Evolutionary conservation across 75 land plant genomes (phyloP), one percentile per base, ranked within the genome.

Genomic region (Selaginella tamariscina): DNA sequence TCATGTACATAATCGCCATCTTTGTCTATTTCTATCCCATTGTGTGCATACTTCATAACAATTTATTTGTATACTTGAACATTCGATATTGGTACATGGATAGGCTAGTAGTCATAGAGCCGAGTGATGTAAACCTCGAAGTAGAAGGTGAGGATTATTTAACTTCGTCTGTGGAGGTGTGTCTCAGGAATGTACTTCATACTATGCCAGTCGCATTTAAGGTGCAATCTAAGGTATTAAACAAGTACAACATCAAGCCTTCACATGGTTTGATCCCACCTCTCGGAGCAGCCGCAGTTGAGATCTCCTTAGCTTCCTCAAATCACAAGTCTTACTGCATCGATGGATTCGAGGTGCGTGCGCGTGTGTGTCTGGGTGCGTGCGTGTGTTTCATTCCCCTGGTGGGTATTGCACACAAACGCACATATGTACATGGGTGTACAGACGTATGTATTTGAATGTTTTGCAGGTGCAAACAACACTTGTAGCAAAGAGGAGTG

Each of bases 181-280:
- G 72, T 49, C 76, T 88, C 21, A 75, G 33, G 32, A 86, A 78
- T n/a, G 72, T 88, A 69, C 54, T 71, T 31, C 62, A 75, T 49
- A 64, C 80, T n/a, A 55, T 55, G 67, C 74, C 81, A 0, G 71
- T 88, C 2, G 85, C 84, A 29, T 88, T 83, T 82, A 88, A 88
- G 55, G 79, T 88, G 59, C 88, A 88, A 56, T 83, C 86, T 33
- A 86, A 82, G 1, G 72, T 86, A 1, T 84, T 88, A 15, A 63
- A 74, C 64, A 82, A 80, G 67, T 88, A 83, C 74, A 69, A 78
- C 18, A 89, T 88, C 24, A 79, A 73, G 60, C 89, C 89, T 22
- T 82, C 80, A 0, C 67, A 28, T 28, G 93, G 93, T 24, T 55
- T 83, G 66, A 70, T 88, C 63, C 56, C 70, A 0, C 86, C 89